Evolutionary conservation across 345 rosid genomes (phyloP), one percentile per base, ranked within the genome.

Genomic region (Populus davidiana): DNA sequence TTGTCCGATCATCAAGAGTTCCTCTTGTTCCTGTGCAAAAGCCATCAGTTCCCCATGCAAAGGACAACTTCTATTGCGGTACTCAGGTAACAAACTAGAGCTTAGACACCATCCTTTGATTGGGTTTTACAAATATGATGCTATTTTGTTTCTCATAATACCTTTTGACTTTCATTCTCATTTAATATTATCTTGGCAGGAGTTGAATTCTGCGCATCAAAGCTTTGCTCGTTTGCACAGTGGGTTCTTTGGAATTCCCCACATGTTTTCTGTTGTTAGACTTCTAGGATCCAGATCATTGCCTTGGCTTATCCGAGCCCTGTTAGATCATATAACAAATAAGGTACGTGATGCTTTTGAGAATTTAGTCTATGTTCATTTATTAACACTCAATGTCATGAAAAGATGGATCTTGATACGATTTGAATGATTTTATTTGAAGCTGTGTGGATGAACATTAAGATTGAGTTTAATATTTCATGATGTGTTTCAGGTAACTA

Each of bases 281-380:
- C 97, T 96, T 83, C 92, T 96, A 71, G 99, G 98, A 76, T 88
- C 97, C 38, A 92, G 97, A 85, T 96, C 99, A 44, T 76, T 96
- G 86, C 98, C 99, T 65, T 96, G 99, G 99, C 95, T 96, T 75
- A 91, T 96, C 78, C 87, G 98, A 74, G 97, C 98, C 49, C 87
- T 93, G n/a, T 88, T 96, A 63, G 99, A 93, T 84, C 97, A 93
- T 78, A 90, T 96, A 87, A 91, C 99, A 79, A 93, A 92, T 81
- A 96, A 93, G 97, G 99, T 91, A 82, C 69, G 70, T 63, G 65
- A 52, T 76, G 67, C 47, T 43, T 77, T 69, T 11, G 38, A 35
- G 52, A 49, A 39, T 66, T 70, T 61, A 61, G 35, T 44, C 29
- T 29, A 36, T 54, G 31, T 1, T 38, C 36, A 52, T 70, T 44